Evolutionary conservation across 83 land plant species (phyloP).

Genomic region (Diphasiastrum complanatum): DNA sequence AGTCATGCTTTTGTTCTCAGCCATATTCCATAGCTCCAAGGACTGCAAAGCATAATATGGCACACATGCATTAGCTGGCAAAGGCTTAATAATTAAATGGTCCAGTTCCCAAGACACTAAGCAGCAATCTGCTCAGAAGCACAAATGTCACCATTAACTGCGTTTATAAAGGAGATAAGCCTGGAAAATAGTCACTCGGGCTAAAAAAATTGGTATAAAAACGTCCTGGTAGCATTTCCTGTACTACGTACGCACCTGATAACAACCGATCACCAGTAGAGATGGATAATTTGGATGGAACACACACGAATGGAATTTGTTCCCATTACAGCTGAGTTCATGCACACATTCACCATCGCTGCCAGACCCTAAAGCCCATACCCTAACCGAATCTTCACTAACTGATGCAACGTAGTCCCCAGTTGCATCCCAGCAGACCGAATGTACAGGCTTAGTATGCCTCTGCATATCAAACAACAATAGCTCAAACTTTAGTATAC

Average conservation of each 20-base stretch:
- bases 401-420: slow-evolving; percentile 89
- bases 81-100: not conserved
- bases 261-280: slow-evolving; percentile 81
- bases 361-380: slow-evolving; percentile 72
- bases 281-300: slow-evolving; percentile 80
- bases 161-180: no score
- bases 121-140: not conserved
- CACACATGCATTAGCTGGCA: not conserved
- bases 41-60: slow-evolving; percentile 41
- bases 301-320: slow-evolving; percentile 87
- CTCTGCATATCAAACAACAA: slow-evolving; percentile 39
- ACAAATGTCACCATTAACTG: no score
- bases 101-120: not conserved
- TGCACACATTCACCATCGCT: slow-evolving; percentile 81
- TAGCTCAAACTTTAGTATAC: no score
- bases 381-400: slow-evolving; percentile 93
- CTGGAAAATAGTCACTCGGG: not conserved
- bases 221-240: not conserved
- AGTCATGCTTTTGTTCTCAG: slow-evolving; percentile 78
- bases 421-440: slow-evolving; percentile 78
- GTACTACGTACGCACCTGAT: slow-evolving; percentile 45
- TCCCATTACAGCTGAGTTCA: slow-evolving; percentile 86
- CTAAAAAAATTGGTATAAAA: not conserved
- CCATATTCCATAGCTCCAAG: slow-evolving; percentile 86
- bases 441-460: slow-evolving; percentile 75